A percentile compares a stretch with the other conserved stretches of the same genome.
Evolutionary conservation across 139 green algal species (phyloP).

Genomic region (Chloropicon primus): DNA sequence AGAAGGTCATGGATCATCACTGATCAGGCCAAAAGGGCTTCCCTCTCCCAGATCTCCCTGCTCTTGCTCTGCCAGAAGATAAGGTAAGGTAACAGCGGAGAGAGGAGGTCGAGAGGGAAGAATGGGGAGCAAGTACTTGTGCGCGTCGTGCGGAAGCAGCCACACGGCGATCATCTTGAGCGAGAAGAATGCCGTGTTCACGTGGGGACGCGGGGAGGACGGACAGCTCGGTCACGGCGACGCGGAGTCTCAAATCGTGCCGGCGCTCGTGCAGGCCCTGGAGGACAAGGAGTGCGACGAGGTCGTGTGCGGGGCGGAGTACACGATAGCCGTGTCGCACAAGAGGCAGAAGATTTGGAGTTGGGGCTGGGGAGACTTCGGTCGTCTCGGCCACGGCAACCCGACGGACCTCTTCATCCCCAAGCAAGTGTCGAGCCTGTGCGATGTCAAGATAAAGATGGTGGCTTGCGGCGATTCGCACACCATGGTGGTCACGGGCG

Average conservation of each 20-base stretch:
- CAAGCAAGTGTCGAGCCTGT: constrained; percentile 35
- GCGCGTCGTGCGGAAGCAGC: background rate
- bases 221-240: constrained; percentile 38
- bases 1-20: no score
- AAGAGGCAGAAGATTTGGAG: constrained; percentile 40
- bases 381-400: constrained; percentile 62
- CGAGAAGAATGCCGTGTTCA: constrained; percentile 12
- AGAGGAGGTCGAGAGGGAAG: no score
- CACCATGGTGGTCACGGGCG: constrained; percentile 39
- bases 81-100: no score
- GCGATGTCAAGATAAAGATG: constrained; percentile 17
- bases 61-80: no score
- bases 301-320: constrained; percentile 69
- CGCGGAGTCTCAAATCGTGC: constrained; percentile 12
- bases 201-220: constrained; percentile 74
- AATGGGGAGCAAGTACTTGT: background rate
- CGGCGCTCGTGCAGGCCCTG: constrained; percentile 35
- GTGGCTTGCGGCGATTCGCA: constrained; percentile 78
- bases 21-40: no score
- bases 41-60: no score
- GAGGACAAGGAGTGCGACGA: constrained; percentile 18
- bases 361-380: constrained; percentile 88
- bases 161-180: background rate
- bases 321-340: constrained; percentile 49
- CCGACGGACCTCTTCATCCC: constrained; percentile 54